Percentiles rank a stretch among this genome's conserved stretches.
phyloP scores from a whole-genome alignment of 257 asterid genomes.

The Linaria vulgaris region DNA sequence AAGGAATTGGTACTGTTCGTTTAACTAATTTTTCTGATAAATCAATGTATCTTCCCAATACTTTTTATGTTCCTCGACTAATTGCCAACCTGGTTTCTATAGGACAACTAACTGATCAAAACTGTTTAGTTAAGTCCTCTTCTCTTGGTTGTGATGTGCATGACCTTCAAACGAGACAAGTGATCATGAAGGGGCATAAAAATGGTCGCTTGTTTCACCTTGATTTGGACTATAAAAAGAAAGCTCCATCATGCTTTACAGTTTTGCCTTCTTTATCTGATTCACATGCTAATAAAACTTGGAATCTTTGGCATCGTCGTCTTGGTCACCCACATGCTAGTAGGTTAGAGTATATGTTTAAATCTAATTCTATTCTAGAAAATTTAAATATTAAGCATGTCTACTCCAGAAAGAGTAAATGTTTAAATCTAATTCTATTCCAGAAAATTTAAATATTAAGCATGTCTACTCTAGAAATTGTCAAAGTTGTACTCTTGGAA shows the following conservation, averaged over 20 bases:
- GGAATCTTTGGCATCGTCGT: conserved; percentile 19
- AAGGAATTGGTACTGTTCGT: too few relatives aligned
- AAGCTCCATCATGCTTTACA: not conserved
- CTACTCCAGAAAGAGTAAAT: too few relatives aligned
- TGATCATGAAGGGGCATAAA: conserved; percentile 28
- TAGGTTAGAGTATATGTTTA: conserved; percentile 19
- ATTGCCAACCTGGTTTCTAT: conserved; percentile 18
- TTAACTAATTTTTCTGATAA: too few relatives aligned
- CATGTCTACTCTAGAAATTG: not conserved
- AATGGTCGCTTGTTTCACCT: conserved; percentile 2
- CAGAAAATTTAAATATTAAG: too few relatives aligned
- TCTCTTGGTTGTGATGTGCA: conserved; percentile 19
- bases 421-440: conserved; percentile 12
- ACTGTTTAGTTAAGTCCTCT: conserved; percentile 17
- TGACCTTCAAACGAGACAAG: conserved; percentile 20
- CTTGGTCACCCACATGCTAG: conserved; percentile 14
- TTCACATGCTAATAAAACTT: not conserved
- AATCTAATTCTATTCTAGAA: conserved; percentile 1
- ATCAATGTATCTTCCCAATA: not conserved
- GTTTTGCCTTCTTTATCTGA: not conserved
- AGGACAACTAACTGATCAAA: conserved; percentile 16
- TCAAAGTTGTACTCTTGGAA: conserved; percentile 16
- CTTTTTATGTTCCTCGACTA: conserved; percentile 19
- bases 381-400: too few relatives aligned
- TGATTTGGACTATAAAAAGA: not conserved